phyloP scores from a whole-genome alignment of 768 basidiomycete genomes.

The Tulasnella sp. region DNA sequence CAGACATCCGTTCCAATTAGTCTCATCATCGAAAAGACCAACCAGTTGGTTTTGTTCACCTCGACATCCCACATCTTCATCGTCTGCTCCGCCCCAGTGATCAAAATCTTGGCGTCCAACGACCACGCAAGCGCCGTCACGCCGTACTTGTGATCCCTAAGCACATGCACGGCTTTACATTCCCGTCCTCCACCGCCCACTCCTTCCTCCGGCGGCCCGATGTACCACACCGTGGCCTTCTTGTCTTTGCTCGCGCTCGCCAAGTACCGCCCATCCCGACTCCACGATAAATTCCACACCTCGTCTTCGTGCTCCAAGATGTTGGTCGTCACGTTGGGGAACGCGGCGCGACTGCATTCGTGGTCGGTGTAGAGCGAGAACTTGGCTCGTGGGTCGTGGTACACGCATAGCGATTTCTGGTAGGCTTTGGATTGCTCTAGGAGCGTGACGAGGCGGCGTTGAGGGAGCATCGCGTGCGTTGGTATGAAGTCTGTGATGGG shows the following conservation, averaged over 20 bases:
- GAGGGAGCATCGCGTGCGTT: conserved; percentile 88
- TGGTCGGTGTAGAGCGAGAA: conserved; percentile 90
- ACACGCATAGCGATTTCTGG: conserved; percentile 78
- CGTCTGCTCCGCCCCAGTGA: conserved; percentile 74
- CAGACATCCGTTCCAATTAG: conserved; percentile 17
- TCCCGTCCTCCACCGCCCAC: conserved; percentile 54
- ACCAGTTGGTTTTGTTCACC: conserved; percentile 44
- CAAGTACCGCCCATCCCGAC: conserved; percentile 76
- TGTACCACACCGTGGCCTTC: conserved; percentile 83
- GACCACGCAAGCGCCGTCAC: conserved; percentile 92
- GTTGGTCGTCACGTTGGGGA: conserved; percentile 82
- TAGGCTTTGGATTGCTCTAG: conserved; percentile 78
- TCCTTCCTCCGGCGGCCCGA: conserved; percentile 46
- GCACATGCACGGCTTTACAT: conserved; percentile 55
- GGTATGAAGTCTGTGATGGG: conserved; percentile 70
- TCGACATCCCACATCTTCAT: conserved; percentile 89
- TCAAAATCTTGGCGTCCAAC: conserved; percentile 73
- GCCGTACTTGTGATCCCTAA: conserved; percentile 73
- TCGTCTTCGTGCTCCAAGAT: conserved; percentile 88
- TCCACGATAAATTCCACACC: conserved; percentile 96
- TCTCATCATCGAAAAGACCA: neutral
- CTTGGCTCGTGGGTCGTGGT: conserved; percentile 65
- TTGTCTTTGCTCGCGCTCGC: conserved; percentile 88
- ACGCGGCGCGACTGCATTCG: conserved; percentile 70
- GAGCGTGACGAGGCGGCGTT: conserved; percentile 77